A percentile compares a stretch with the other conserved stretches of the same genome.
Evolutionary conservation across 805 yeast genomes (phyloP).

Genomic region (Pichia thaimueangensis): DNA sequence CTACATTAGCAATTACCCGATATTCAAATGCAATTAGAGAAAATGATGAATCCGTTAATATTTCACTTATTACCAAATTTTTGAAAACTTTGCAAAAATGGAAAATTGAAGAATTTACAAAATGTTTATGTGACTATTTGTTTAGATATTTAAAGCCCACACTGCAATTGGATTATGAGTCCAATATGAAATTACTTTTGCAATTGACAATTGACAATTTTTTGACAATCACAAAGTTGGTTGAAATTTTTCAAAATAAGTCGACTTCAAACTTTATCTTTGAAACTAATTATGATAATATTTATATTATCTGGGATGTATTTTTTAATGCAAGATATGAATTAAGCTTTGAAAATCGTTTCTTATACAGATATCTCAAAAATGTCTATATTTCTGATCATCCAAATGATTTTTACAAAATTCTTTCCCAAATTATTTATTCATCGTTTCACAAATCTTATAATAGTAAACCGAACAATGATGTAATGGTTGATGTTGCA

Average conservation of each 20-base stretch:
- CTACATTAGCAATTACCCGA: conserved; percentile 21
- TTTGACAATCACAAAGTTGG: conserved; percentile 28
- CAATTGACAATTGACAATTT: conserved; percentile 34
- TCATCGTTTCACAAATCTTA: conserved; percentile 6
- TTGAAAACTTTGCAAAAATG: conserved; percentile 30
- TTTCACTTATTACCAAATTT: conserved; percentile 12
- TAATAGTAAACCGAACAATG: neutral
- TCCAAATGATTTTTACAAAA: conserved; percentile 17
- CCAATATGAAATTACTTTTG: conserved; percentile 32
- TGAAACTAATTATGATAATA: conserved; percentile 10
- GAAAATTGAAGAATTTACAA: conserved; percentile 32
- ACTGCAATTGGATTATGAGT: conserved; percentile 29
- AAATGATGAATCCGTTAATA: conserved; percentile 15
- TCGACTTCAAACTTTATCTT: neutral
- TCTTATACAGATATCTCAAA: conserved; percentile 16
- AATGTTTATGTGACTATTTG: conserved; percentile 21
- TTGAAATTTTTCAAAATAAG: conserved; percentile 24
- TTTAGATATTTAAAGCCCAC: conserved; percentile 26
- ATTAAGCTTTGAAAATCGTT: conserved; percentile 16
- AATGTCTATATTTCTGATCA: conserved; percentile 12
- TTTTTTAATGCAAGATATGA: conserved; percentile 19
- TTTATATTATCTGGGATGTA: conserved; percentile 22
- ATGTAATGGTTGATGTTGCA: neutral
- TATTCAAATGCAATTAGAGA: conserved; percentile 23
- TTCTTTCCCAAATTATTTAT: conserved; percentile 14